Evolutionary conservation across 768 basidiomycete species (phyloP), one percentile per base, ranked within the genome.

Genomic region (Calvatia gigantea): DNA sequence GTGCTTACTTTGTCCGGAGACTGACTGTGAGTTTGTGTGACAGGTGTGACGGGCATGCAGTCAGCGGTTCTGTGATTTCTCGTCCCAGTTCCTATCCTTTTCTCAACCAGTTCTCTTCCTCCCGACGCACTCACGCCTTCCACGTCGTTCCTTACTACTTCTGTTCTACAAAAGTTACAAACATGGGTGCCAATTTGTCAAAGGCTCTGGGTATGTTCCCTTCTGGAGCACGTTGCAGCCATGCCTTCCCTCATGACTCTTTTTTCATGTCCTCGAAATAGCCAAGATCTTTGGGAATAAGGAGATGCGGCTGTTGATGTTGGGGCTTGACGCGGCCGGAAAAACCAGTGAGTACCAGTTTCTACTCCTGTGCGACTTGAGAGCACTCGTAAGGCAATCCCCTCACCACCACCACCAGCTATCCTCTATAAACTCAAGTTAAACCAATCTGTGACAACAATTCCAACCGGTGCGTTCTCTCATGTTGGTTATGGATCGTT

Each of bases 341-440:
- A 98, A 98, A 77, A 98, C 96, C 17, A 98, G 96, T 97, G 63
- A 71, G 94, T 78, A 1, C 19, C 49, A 21, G 12, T 19, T 41
- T 4, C 7, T 38, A n/a, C 19, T 8, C 6, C 23, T 41, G n/a
- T 17, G 15, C 49, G 17, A 41, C 9, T 19, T 53, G 39, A 54
- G 59, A 60, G 6, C 28, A 41, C 23, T 57, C 54, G 52, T 28
- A n/a, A n/a, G n/a, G n/a, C n/a, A n/a, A n/a, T n/a, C n/a, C n/a
- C n/a, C n/a, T n/a, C n/a, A n/a, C 29, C 41, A 43, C 28, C 15
- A 17, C 29, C 41, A 52, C 14, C 70, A 98, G 96, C 96, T 42
- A 98, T 98, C 68, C 83, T 98, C 44, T 98, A 98, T 81, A 98
- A 98, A 71, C 87, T 98, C 73, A 98, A 98, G 76, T 76, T 98